Evolutionary conservation across 306 rosid genomes (phyloP), one percentile per base, ranked within the genome.

Genomic region (Gleditsia sinensis): DNA sequence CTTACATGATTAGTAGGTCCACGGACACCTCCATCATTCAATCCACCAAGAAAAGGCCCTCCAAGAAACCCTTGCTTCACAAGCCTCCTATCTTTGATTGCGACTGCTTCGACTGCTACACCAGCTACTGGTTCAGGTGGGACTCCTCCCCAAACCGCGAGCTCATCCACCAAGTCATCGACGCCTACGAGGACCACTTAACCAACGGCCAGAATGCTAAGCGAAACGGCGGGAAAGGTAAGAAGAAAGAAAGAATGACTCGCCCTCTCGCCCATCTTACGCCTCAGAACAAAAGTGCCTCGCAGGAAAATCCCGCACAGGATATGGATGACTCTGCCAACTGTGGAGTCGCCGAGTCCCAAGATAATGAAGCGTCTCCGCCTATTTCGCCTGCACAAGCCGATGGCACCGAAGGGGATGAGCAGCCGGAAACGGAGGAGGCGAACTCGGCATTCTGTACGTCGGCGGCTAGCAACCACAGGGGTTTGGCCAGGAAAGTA

Each of bases 401-500:
- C 32, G 77, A 32, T 36, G 73, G 7, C 25, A 14, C 36, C 2
- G 75, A 27, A 23, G 33, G 8, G 7, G 28, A 42, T 24, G 75
- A 4, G 23, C 65, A n/a, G 2, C 59, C 5, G 5, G 51, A 2
- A 13, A 76, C 61, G 6, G 75, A 53, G 4, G 84, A 23, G 62
- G 3, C 40, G 17, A 19, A 19, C 69, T 25, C 64, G 60, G 73
- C 58, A 0, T 74, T 67, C 25, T 32, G 72, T 23, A 3, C 42
- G 19, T 17, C 79, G 75, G 65, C 87, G 69, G 83, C 65, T 81
- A 75, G 24, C 80, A 79, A 13, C 72, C 78, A 82, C 80, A 82
- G 76, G 82, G 93, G 91, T 43, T 76, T 86, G 75, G 93, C 88
- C 3, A 79, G 93, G 71, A 89, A 86, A 78, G 91, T 89, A 39